Conservation (phyloP, 2,329 filamentous ascomycete genomes). For the Microdochium paspali region DNA sequence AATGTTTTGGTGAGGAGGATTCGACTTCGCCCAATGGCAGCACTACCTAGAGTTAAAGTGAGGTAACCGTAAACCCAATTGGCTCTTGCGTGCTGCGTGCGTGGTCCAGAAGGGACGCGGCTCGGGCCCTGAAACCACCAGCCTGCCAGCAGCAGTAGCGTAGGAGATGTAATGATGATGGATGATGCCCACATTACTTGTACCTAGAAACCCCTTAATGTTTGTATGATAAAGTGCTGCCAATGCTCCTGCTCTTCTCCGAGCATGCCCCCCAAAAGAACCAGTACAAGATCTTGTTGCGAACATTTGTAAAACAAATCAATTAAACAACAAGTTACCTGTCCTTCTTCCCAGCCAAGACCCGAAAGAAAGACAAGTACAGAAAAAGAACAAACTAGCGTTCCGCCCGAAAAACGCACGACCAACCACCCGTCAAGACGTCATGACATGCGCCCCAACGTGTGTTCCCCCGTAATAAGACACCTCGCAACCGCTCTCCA, state of each 20-base stretch:
- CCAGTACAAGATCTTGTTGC: neutral
- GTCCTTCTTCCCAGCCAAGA: neutral
- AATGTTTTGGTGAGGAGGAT: no score
- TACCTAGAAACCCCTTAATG: no score
- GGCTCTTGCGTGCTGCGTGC: no score
- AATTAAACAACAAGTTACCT: neutral
- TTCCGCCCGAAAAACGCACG: neutral
- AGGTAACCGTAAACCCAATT: no score
- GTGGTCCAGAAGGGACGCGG: no score
- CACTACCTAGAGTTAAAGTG: no score
- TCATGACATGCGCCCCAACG: neutral
- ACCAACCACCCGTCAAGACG: neutral
- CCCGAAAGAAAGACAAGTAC: no score
- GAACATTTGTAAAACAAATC: no score
- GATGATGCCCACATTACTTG: constrained; percentile 1
- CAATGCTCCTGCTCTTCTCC: neutral
- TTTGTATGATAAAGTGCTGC: no score
- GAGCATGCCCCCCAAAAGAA: neutral
- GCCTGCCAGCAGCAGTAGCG: neutral
- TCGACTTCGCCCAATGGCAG: neutral
- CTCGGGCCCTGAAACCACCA: no score
- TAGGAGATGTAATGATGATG: neutral
- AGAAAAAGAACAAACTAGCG: neutral
- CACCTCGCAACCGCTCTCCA: neutral
- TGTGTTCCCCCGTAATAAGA: neutral